Evolutionary conservation across 257 asterid genomes (phyloP).

Genomic region (Gynochthodes officinalis): DNA sequence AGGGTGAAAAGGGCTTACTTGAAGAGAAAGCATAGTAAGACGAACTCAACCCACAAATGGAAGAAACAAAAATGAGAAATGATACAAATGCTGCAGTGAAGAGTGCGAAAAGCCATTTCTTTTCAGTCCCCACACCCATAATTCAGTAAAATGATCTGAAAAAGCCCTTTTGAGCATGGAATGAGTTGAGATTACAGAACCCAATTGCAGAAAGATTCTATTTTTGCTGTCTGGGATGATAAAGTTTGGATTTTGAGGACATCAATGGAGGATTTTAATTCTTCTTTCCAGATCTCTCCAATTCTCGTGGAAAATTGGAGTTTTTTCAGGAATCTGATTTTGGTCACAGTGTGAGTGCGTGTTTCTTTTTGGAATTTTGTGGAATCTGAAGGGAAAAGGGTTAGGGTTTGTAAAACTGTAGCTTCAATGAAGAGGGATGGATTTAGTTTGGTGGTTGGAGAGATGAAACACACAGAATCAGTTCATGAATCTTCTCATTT

Average conservation of each 20-base stretch:
- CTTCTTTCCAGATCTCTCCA: background rate
- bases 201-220: slow-evolving; percentile 2
- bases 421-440: background rate
- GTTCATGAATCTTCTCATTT: background rate
- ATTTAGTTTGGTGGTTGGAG: slow-evolving; percentile 9
- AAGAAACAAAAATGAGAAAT: slow-evolving; percentile 61
- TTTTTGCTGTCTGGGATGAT: background rate
- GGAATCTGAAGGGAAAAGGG: background rate
- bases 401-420: slow-evolving; percentile 2
- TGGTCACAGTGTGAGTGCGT: background rate
- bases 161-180: slow-evolving; percentile 21
- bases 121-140: slow-evolving; percentile 63
- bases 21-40: slow-evolving; percentile 61
- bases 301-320: background rate
- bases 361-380: background rate
- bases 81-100: slow-evolving; percentile 84
- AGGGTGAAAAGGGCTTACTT: slow-evolving; percentile 50
- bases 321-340: background rate
- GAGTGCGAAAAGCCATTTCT: slow-evolving; percentile 91
- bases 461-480: background rate
- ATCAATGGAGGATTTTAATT: background rate
- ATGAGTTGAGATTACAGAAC: slow-evolving; percentile 7
- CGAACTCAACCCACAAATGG: slow-evolving; percentile 79
- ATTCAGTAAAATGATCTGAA: slow-evolving; percentile 12
- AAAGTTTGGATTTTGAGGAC: slow-evolving; percentile 8